Evolutionary conservation across 2,329 filamentous ascomycete species (phyloP), one percentile per base, ranked within the genome.

Genomic region (Neodidymelliopsis sp.): DNA sequence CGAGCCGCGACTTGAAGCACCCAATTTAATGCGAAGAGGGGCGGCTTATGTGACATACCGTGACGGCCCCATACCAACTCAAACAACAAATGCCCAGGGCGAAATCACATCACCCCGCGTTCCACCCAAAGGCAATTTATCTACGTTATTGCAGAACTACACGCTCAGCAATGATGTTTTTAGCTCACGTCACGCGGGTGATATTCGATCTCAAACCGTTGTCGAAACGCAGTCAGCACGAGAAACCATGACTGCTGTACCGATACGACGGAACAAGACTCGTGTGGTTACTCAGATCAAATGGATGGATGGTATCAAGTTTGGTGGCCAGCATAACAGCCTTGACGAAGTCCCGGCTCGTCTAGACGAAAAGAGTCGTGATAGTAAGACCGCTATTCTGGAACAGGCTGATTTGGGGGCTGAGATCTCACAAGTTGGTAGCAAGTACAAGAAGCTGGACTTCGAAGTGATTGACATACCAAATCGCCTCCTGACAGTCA

Each of bases 11-110:
- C 81, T 81, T 6, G 84, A 84, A 28, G 85, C 82, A 22, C 75
- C 92, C 8, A 86, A 83, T 41, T 76, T 92, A 30, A 96, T 91
- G 10, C 84, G 92, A n/a, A 87, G 87, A 69, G 91, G 91, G 9
- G 91, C 92, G 5, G 77, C 81, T 2, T 97, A 97, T 76, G 90
- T 88, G 69, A 93, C 90, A 0, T 97, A 93, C 64, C 85, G 90
- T 34, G 85, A 91, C 42, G 65, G 65, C 3, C 63, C 64, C 16
- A 56, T 64, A 9, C 36, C 55, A 11, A 56, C 50, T 4, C 53
- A 57, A 11, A 57, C 59, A 15, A 45, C 54, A 4, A 54, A 49
- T n/a, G 45, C 48, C 4, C 59, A 55, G 24, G 54, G 60, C 18
- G 54, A 59, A 4, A 57, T 58, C 12, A 59, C 54, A 19, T 56